Conservation (phyloP, 176 grass and related monocot species). For the Triticum aestivum region IWGSC_CS_RefSeq_v2.1 NC_057804.1:491355171-491355670, state of each 20-base stretch:
- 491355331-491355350: slow-evolving; percentile 6
- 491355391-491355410: background rate
- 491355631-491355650: slow-evolving; percentile 37
- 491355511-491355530: slow-evolving; percentile 60
- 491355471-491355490: background rate
- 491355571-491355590: too few species aligned
- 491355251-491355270: background rate
- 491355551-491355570: too few species aligned
- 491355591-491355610: background rate
- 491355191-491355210: too few species aligned
- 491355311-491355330: background rate
- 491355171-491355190: too few species aligned
- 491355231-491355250: background rate
- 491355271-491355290: background rate
- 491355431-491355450: slow-evolving; percentile 22
- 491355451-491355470: slow-evolving; percentile 23
- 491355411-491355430: slow-evolving; percentile 18
- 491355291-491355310: slow-evolving; percentile 12
- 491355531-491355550: background rate
- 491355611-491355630: slow-evolving; percentile 3
- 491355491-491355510: slow-evolving; percentile 9
- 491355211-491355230: too few species aligned
- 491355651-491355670: slow-evolving; percentile 27
- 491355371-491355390: slow-evolving; percentile 42
- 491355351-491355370: slow-evolving; percentile 25